A percentile compares a stretch with the other conserved stretches of the same genome.
Evolutionary conservation across 805 yeast genomes (phyloP).

Genomic region (Candida manassasensis): DNA sequence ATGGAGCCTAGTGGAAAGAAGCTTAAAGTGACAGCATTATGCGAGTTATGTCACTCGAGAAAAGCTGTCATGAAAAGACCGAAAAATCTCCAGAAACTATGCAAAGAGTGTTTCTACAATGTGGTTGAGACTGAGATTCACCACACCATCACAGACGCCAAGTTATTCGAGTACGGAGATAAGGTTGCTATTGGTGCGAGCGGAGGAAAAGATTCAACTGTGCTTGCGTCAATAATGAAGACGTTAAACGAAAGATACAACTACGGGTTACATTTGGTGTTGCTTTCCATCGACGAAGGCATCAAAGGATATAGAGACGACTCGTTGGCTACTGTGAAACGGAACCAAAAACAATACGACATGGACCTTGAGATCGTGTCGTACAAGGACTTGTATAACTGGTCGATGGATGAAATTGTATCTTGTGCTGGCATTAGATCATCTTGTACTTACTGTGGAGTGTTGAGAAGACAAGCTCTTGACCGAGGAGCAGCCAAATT

Average conservation of each 20-base stretch:
- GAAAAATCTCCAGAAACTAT: constrained; percentile 81
- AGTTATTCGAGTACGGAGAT: constrained; percentile 76
- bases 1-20: constrained; percentile 12
- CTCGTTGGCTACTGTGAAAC: constrained; percentile 91
- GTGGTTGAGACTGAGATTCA: constrained; percentile 96
- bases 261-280: constrained; percentile 80
- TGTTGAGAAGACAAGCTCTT: constrained; percentile 89
- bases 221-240: constrained; percentile 81
- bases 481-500: constrained; percentile 92
- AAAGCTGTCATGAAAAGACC: constrained; percentile 91
- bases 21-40: constrained; percentile 44
- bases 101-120: constrained; percentile 83
- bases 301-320: constrained; percentile 96
- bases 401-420: constrained; percentile 99
- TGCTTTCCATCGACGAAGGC: constrained; percentile 92
- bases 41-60: constrained; percentile 79
- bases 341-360: constrained; percentile 83
- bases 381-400: constrained; percentile 82
- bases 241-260: constrained; percentile 81
- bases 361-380: constrained; percentile 78
- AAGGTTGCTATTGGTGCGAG: constrained; percentile 96
- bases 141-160: constrained; percentile 69
- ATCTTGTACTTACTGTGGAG: constrained; percentile 98
- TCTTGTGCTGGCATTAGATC: constrained; percentile 89
- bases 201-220: constrained; percentile 98